Evolutionary conservation across 352 stramenopile genomes (phyloP), one percentile per base, ranked within the genome.

Genomic region (Hyaloperonospora arabidopsidis): DNA sequence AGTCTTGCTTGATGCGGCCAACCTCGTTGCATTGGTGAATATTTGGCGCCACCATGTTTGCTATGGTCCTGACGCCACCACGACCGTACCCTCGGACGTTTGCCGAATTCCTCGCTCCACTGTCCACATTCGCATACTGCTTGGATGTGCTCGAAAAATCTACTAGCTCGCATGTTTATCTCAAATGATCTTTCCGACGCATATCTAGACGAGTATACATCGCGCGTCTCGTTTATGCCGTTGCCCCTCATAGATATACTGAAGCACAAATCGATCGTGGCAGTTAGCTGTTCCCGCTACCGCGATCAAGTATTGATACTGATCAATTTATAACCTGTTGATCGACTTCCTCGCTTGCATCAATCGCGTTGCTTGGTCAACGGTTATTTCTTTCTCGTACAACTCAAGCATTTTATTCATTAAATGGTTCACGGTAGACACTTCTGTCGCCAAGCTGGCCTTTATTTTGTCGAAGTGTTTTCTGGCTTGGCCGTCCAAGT

Each of bases 91-190:
- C 7, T 29, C 25, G 25, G 3, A 8, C 25, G 7, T 29, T 29
- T 7, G 25, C 4, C 1, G 32, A 18, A 19, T 18, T 52, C 21
- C 21, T 11, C 13, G 14, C n/a, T 36, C n/a, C 32, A 22, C 35
- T 52, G 18, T 34, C 46, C 46, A 44, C 46, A 18, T 15, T 36
- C 46, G 35, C 29, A 7, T 2, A 41, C 1, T 18, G 1, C 6
- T 52, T 5, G 32, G 25, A n/a, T 21, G 29, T 38, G 7, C 25
- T 23, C 11, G 39, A 38, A 29, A 49, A 56, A 12, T 21, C 38
- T 8, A 19, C 39, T 22, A 56, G 25, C 12, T 56, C 25, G 38
- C 49, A 56, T 32, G 38, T 28, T 56, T 28, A 8, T 12, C 18
- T 22, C 7, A 52, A 28, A 25, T 52, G 14, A 13, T 52, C 34